Conservation (phyloP, 805 yeast genomes). For the Zygosaccharomyces lentus region DNA sequence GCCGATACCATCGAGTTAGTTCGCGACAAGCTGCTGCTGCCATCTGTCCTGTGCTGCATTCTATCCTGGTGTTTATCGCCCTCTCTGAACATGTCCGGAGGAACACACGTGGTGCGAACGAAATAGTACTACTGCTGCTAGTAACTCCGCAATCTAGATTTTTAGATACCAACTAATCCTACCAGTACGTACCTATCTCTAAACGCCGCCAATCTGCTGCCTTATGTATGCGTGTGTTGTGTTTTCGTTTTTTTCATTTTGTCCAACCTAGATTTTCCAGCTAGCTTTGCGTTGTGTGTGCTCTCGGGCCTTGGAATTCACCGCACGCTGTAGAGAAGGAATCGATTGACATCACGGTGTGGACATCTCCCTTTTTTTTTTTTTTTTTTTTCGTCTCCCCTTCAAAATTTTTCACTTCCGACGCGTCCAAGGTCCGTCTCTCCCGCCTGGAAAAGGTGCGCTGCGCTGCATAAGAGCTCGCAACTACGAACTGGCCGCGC, state of each 20-base stretch:
- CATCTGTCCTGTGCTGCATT: neutral
- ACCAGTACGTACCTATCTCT: no score
- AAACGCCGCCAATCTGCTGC: neutral
- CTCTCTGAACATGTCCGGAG: neutral
- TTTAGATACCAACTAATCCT: neutral
- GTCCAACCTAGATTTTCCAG: neutral
- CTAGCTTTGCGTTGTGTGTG: neutral
- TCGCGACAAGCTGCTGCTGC: neutral
- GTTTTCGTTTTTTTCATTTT: neutral
- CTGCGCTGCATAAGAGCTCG: no score
- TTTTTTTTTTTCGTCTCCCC: neutral
- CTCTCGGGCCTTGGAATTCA: neutral
- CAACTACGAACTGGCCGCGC: no score
- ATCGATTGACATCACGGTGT: neutral
- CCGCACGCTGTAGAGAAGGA: neutral
- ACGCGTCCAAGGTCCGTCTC: neutral
- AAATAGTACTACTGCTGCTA: neutral
- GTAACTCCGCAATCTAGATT: no score
- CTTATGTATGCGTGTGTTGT: neutral
- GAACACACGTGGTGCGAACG: neutral
- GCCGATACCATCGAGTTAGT: neutral
- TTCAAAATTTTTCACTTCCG: neutral
- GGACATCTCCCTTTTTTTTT: neutral
- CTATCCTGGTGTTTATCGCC: neutral
- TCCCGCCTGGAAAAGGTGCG: constrained; percentile 1